Conservation (phyloP, 805 yeast genomes). For the Myxozyma neotropica region DNA sequence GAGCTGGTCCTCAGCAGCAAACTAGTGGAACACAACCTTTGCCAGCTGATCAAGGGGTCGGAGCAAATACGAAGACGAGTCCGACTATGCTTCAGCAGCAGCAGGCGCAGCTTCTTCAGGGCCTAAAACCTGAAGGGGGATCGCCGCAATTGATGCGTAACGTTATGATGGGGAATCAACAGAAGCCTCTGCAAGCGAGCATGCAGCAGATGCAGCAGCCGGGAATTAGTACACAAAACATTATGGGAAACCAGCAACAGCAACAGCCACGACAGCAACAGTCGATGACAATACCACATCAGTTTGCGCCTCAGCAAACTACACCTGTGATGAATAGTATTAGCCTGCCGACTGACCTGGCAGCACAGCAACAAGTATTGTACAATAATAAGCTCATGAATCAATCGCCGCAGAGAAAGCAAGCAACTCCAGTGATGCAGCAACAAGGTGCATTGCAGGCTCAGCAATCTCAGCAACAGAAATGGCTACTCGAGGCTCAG, state of each 20-base stretch:
- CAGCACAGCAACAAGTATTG: slow-evolving; percentile 12
- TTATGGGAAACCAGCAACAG: slow-evolving; percentile 9
- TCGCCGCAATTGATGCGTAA: slow-evolving; percentile 17
- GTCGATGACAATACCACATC: slow-evolving; percentile 24
- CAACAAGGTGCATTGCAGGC: slow-evolving; percentile 13
- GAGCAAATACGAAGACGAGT: neutral
- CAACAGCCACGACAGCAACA: slow-evolving; percentile 14
- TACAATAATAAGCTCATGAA: slow-evolving; percentile 4
- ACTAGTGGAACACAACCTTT: neutral
- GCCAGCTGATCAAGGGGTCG: neutral
- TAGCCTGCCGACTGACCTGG: slow-evolving; percentile 1
- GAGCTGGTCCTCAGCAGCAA: neutral
- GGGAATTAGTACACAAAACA: neutral
- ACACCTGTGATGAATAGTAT: slow-evolving; percentile 17
- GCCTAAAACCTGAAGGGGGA: slow-evolving; percentile 3
- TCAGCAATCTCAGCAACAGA: slow-evolving; percentile 18
- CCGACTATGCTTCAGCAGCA: slow-evolving; percentile 12
- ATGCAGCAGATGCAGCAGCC: slow-evolving; percentile 14
- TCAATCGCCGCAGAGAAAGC: slow-evolving; percentile 22
- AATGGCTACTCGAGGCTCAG: slow-evolving; percentile 1
- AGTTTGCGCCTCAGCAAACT: slow-evolving; percentile 15
- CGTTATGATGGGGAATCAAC: slow-evolving; percentile 6
- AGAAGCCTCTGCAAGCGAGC: slow-evolving; percentile 14
- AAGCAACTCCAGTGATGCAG: slow-evolving; percentile 9
- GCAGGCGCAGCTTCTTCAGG: slow-evolving; percentile 19